Base-by-base conservation (phyloP, 345 rosid genomes). In the Aquilaria malaccensis region DNA sequence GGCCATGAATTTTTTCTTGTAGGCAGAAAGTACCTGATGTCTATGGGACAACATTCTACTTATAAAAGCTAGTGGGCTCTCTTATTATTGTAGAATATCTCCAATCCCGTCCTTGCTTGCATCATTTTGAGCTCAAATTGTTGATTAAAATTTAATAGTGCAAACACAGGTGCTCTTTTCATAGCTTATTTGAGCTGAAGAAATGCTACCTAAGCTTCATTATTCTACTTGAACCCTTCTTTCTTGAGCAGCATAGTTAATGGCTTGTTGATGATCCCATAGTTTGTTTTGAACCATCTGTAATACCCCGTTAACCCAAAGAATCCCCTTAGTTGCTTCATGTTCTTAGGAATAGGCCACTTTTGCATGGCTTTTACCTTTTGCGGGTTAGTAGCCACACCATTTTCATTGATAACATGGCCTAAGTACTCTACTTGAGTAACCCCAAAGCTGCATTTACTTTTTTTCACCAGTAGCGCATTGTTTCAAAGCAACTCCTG, bases 261-360 rank as follows among this genome's bases (percentile, higher is more conserved):
- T 46, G 49, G 49, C 49, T 46, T 7, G 10, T 0, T 12, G 12
- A 46, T 46, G 12, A 46, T 12, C 49, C 49, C 49, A 46, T 46
- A 46, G 7, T 46, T 22, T 22, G 49, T 12, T 46, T 49, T 12
- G 11, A 61, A 61, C 46, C 45, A 49, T 1, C 30, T 10, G n/a
- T 61, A 61, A 12, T 61, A 61, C 9, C 65, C 56, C 9, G 29
- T 32, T 11, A 61, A 49, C 4, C 65, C 56, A 0, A 61, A 22
- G 30, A 61, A 61, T 9, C 56, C 14, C 3, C 65, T 2, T 50
- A 61, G 22, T 22, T 22, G 22, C 22, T 22, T 22, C 22, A 22
- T 46, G 12, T 46, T 46, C 7, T 7, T 46, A 46, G 49, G 49
- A 6, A 46, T 46, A 6, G 49, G 49, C 49, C 49, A 46, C 7